Evolutionary conservation across 352 stramenopile genomes (phyloP), one percentile per base, ranked within the genome.

Genomic region (Thraustochytrium striatum): DNA sequence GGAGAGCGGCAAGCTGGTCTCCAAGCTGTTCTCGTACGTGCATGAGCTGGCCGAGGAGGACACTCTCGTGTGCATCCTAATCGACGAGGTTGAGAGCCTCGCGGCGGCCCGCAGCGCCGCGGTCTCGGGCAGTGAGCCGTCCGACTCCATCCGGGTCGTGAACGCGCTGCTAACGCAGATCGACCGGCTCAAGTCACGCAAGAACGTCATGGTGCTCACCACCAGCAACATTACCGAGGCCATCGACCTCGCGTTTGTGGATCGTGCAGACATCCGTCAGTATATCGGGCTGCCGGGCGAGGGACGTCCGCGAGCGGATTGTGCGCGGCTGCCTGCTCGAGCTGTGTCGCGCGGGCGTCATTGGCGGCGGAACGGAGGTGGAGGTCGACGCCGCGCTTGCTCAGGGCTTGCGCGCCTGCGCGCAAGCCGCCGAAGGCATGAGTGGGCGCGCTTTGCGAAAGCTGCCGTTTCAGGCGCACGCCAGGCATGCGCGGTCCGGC

Each of bases 51-150:
- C 95, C 2, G 87, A 95, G 62, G 86, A 92, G 25, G 87, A 94
- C 32, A 82, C 85, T n/a, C 84, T 97, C 1, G 86, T 97, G 41
- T 95, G 86, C 82, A 91, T 97, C 16, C 81, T 97, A 19, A 95
- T 97, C 72, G 81, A 97, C 79, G 93, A 97, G 83, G 91, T 97
- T 2, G 93, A 97, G 81, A 95, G 89, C 33, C 85, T 97, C 0
- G 92, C 91, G 11, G 87, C 90, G 21, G 88, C 89, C 52, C 86
- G 93, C 53, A 91, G 88, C 58, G 85, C 87, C 47, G 87, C 85
- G 30, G 79, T 89, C 39, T 88, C 80, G 39, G 89, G 89, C 41
- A 89, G 86, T 3, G 92, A 97, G 82, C 92, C 92, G 13, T 93
- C 90, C 0, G 92, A 97, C 81, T 89, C 91, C 44, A 92, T 96